Percentiles rank a stretch among this genome's conserved stretches.
These are phyloP conservation scores for Hanseniaspora occidentalis DNA, from an alignment of 805 yeast species.

Conservation along the genomic window DNA sequence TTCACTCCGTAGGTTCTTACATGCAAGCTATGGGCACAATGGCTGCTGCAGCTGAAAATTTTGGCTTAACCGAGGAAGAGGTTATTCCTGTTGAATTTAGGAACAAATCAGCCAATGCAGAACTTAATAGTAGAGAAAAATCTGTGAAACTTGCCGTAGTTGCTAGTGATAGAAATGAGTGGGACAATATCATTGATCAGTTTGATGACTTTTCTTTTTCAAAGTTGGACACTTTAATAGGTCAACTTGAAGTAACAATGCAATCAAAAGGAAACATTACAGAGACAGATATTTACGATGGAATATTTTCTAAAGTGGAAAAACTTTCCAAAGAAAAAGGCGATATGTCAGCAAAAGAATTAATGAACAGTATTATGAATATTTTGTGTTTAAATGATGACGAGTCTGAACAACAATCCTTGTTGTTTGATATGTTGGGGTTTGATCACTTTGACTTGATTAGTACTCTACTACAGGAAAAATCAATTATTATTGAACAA, in stretches of 20 bases:
- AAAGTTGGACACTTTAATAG: conserved; percentile 13
- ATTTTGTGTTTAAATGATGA: conserved; percentile 15
- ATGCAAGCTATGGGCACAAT: conserved; percentile 69
- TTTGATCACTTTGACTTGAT: conserved; percentile 77
- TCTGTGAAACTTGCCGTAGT: conserved; percentile 22
- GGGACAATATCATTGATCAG: conserved; percentile 27
- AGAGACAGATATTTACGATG: conserved; percentile 11
- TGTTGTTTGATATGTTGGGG: conserved; percentile 71
- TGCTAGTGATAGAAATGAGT: conserved; percentile 26
- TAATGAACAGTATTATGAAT: conserved; percentile 18
- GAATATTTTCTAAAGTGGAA: conserved; percentile 13
- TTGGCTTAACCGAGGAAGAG: conserved; percentile 15
- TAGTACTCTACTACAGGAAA: conserved; percentile 42
- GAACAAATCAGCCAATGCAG: conserved; percentile 30
- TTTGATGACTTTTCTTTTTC: conserved; percentile 22
- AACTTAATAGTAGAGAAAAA: conserved; percentile 18
- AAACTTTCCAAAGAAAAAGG: conserved; percentile 25
- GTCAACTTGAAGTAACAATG: conserved; percentile 7
- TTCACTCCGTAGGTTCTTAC: conserved; percentile 57
- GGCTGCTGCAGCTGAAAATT: conserved; percentile 33
- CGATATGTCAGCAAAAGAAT: conserved; percentile 25
- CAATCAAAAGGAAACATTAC: conserved; percentile 7
- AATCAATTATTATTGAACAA: conserved; percentile 20
- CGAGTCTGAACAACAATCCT: conserved; percentile 56
- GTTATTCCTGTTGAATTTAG: conserved; percentile 13